These are phyloP conservation scores for Cornus suecica DNA, from an alignment of 148 eudicot species.

Conservation along the genomic window DNA sequence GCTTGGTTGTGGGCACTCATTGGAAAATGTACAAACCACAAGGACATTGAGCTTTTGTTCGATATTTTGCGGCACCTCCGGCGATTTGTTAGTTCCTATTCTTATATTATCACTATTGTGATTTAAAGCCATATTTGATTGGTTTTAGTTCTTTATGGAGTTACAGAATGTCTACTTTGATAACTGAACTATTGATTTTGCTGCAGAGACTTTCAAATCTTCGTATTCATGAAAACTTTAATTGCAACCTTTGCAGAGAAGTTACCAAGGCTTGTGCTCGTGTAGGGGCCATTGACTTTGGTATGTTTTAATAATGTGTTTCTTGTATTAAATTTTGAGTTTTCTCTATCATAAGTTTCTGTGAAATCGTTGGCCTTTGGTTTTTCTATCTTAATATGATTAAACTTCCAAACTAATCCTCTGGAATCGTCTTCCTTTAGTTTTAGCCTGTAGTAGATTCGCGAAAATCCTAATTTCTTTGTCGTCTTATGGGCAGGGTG, in stretches of 20 bases:
- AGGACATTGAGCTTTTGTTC: constrained; percentile 71
- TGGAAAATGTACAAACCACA: constrained; percentile 47
- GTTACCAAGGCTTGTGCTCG: constrained; percentile 77
- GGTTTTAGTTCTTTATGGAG: constrained; percentile 8
- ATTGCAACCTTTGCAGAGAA: constrained; percentile 70
- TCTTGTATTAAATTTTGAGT: constrained; percentile 8
- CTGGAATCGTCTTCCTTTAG: neutral
- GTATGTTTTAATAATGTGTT: constrained; percentile 32
- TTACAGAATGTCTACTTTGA: neutral
- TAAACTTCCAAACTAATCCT: neutral
- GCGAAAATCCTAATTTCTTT: neutral
- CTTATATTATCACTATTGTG: neutral
- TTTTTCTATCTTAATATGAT: neutral
- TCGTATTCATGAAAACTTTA: constrained; percentile 74
- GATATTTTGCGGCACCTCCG: constrained; percentile 64
- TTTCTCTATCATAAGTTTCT: neutral
- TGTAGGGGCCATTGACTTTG: constrained; percentile 75
- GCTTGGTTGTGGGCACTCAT: constrained; percentile 89
- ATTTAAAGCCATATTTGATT: neutral
- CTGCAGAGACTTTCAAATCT: constrained; percentile 90
- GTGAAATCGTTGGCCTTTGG: too few species aligned
- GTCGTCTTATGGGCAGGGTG: neutral
- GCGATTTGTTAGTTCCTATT: constrained; percentile 58
- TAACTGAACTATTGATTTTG: constrained; percentile 18
- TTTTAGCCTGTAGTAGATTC: neutral